These are phyloP conservation scores for Ustilaginoidea virens DNA, from an alignment of 2,329 filamentous ascomycete genomes.

Conservation along the genomic window DNA sequence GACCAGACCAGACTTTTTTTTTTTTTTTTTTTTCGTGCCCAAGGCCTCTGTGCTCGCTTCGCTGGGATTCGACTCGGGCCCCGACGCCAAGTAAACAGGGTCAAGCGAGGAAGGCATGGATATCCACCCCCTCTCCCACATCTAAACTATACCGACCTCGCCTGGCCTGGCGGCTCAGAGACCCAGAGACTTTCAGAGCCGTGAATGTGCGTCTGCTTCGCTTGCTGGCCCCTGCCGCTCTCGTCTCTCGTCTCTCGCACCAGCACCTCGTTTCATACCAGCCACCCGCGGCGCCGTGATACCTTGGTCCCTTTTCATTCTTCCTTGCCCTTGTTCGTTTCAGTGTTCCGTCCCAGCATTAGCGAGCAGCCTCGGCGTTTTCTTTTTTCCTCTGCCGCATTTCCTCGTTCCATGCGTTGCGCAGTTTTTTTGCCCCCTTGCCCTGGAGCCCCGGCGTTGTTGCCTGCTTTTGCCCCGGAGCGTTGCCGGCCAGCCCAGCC, in stretches of 20 bases:
- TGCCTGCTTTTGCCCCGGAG: conserved; percentile 13
- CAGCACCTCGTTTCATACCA: not conserved
- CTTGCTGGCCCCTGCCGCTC: not conserved
- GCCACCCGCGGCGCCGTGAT: conserved; percentile 2
- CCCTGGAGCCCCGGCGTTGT: conserved; percentile 14
- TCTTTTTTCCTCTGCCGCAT: conserved; percentile 4
- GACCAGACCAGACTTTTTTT: not conserved
- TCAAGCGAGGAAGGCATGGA: too few relatives aligned
- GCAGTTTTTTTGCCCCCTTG: conserved; percentile 8
- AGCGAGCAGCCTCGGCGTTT: conserved; percentile 5
- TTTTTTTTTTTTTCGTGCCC: conserved; percentile 1
- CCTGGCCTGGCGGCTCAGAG: too few relatives aligned
- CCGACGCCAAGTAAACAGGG: conserved; percentile 3
- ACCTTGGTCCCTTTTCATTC: not conserved
- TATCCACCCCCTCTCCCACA: not conserved
- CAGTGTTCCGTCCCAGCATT: conserved; percentile 3
- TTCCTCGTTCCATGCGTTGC: too few relatives aligned
- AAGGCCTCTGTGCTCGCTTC: too few relatives aligned
- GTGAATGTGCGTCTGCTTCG: too few relatives aligned
- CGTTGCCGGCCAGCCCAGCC: too few relatives aligned
- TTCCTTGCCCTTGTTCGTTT: too few relatives aligned
- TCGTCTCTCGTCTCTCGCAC: conserved; percentile 1
- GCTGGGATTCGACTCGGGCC: too few relatives aligned
- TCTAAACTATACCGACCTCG: too few relatives aligned
- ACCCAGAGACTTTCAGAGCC: too few relatives aligned